These are phyloP conservation scores for Parastagonospora nodorum DNA, from an alignment of 2,329 filamentous ascomycete genomes.

Conservation along the genomic window DNA sequence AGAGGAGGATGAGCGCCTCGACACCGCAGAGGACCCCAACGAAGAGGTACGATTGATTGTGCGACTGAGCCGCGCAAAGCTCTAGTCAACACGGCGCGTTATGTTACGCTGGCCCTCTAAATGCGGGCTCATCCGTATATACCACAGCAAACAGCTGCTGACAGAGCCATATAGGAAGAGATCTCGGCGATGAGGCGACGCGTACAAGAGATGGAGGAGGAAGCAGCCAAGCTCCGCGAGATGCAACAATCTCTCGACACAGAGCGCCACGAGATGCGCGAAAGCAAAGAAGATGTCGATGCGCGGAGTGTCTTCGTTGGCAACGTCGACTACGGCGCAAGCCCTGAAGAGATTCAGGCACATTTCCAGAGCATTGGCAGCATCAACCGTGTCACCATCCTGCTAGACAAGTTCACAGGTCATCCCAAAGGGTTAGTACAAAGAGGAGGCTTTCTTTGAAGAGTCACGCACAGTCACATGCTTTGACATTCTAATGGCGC, in stretches of 20 bases:
- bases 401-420: conserved; percentile 97
- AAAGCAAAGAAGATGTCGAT: conserved; percentile 96
- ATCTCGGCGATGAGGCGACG: conserved; percentile 59
- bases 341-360: conserved; percentile 96
- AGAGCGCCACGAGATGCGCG: conserved; percentile 79
- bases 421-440: conserved; percentile 93
- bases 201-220: conserved; percentile 63
- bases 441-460: conserved; percentile 47
- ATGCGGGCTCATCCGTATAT: not conserved
- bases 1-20: conserved; percentile 40
- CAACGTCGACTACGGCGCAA: conserved; percentile 97
- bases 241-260: conserved; percentile 73
- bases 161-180: conserved; percentile 37
- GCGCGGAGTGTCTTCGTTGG: conserved; percentile 96
- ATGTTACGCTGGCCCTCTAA: not conserved
- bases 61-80: conserved; percentile 1
- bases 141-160: conserved; percentile 1
- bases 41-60: conserved; percentile 40
- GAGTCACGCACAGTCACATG: conserved; percentile 5
- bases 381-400: conserved; percentile 97
- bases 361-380: conserved; percentile 97
- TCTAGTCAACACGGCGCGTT: not conserved
- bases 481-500: conserved; percentile 1
- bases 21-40: conserved; percentile 40
- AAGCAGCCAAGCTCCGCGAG: conserved; percentile 60